Evolutionary conservation across 371 early-diverging fungal species (phyloP), one percentile per base, ranked within the genome.

Genomic region (Lichtheimia ramosa): DNA sequence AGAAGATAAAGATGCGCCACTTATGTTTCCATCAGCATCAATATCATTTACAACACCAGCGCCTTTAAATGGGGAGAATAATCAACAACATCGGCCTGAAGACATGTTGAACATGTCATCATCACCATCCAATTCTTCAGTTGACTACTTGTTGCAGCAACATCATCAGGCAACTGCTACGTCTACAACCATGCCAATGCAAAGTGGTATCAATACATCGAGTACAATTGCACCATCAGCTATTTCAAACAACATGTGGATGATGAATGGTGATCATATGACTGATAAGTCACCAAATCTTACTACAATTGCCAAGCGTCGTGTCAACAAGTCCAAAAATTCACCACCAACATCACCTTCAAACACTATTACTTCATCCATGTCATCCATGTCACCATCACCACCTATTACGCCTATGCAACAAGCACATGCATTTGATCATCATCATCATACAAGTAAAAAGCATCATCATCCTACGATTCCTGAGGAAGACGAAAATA

Each of bases 401-500:
- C 74, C 77, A 23, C 69, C 82, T 14, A 68, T 68, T 25, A 64
- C 71, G 2, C 73, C 75, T 15, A 69, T 67, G 68, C 58, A 50
- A 40, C 58, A 50, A 40, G 16, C 56, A 5, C 21, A 20, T 63
- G 10, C n/a, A 18, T 25, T 52, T 2, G 48, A 43, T 25, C 49
- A 51, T 49, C 49, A 58, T 34, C 58, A 56, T 12, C 48, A 43
- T 18, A 3, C 39, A 3, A 43, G 21, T 12, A 28, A 48, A 18
- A 18, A 28, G 24, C 49, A 59, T 12, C 69, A 73, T 3, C 69
- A 73, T 24, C 77, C 75, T 12, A 67, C 82, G 6, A 82, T 82
- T 46, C 78, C 71, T 13, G 82, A 82, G 58, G 83, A 82, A 58
- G 79, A 79, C 25, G 82, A 79, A 28, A 46, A 5, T 6, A 10